Evolutionary conservation across 805 yeast genomes (phyloP), one percentile per base, ranked within the genome.

Genomic region (Cyberlindnera nakhonratchasimensis): DNA sequence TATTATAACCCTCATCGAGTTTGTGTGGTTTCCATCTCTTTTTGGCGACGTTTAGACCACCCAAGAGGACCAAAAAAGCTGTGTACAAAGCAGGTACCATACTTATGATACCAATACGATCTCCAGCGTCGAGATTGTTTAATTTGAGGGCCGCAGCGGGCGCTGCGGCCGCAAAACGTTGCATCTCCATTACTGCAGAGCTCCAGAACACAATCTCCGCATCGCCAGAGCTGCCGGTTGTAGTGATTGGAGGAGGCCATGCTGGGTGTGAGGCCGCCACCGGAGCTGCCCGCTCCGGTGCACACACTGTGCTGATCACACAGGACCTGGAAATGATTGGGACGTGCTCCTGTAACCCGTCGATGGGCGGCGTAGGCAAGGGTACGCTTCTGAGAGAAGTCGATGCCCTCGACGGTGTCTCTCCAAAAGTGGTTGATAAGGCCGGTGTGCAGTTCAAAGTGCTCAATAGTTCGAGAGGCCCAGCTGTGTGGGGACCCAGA

Each of bases 181-280:
- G 30, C 17, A 53, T 56, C 17, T 34, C 58, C 16, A 41, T 57
- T 19, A 54, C 46, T 20, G 42, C 58, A 2, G 62, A 57, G 17
- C 54, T 57, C 2, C 37, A 38, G 17, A 28, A 20, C 9, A 36
- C 51, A 2, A 38, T 57, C 13, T 5, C 21, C 6, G 24, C 37
- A 3, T 48, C 61, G 1, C 37, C 46, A 25, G 52, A 49, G 9
- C 48, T 58, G 35, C 91, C 89, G 0, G 96, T 89, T 0, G 74
- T 91, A 2, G 91, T 93, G 5, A 79, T 93, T 17, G 99, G 99
- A 5, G 99, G 95, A 11, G 99, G 99, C 0, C 99, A 93, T 67
- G 99, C 99, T 26, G 99, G 99, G 11, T 82, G 96, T 53, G 99
- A 93, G 63, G 99, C 99, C 0, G 93, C 96, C 2, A 73, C 96